Evolutionary conservation across 1,284 basidiomycete genomes (phyloP), one percentile per base, ranked within the genome.

Genomic region (Austroboletus rostrupii): DNA sequence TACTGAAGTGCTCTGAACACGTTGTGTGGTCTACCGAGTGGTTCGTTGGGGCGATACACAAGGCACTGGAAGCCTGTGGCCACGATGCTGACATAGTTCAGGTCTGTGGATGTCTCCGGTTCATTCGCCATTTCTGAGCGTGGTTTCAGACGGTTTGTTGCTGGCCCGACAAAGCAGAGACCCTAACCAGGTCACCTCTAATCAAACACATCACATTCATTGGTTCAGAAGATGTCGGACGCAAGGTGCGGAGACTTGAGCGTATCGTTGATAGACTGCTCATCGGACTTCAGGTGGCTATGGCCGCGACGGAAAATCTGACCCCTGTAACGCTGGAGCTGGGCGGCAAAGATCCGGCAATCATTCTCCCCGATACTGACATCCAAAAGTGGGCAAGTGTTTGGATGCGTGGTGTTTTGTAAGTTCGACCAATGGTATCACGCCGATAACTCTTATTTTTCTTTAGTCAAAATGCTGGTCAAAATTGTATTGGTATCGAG

Each of bases 401-500:
- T 29, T 85, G 84, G 80, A 86, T 96, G 84, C 85, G 92, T 44
- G 92, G 90, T 38, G 79, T 90, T 48, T 96, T 90, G 90, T 93
- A 67, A 69, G 90, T 76, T n/a, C 13, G 17, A 26, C 52, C 36
- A 26, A 14, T 48, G 36, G 26, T 56, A 13, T 4, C 32, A 13
- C 6, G 13, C 40, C 12, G 29, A 16, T 41, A 21, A 31, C 32
- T 47, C 49, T 16, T 55, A 29, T 36, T 38, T 47, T 31, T 28
- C 35, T 42, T 39, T 61, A 92, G 90, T 74, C 92, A 94, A 75
- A 92, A 92, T 54, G 80, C 81, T 38, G 96, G 96, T 16, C 96
- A 98, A 71, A 98, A 98, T 67, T 99, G 96, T 66, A 96, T 97
- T 58, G 94, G 95, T 26, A 90, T 96, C 52, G 96, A 99, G 68